Percentiles rank a stretch among this genome's conserved stretches.
Evolutionary conservation across 345 rosid species (phyloP).

Genomic region (Eucalyptus fibrosa): DNA sequence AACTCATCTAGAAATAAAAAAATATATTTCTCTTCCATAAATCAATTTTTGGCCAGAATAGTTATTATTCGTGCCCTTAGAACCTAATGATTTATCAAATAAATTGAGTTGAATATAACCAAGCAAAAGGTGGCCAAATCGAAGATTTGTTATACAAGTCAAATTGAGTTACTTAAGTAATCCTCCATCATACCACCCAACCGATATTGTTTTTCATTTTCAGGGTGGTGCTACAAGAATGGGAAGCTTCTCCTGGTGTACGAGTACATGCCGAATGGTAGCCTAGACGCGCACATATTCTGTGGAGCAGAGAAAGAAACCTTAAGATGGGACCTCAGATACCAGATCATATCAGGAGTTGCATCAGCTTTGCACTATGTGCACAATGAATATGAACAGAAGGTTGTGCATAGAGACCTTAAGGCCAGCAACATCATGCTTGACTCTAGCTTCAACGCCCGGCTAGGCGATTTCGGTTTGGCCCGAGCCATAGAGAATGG

Average conservation of each 20-base stretch:
- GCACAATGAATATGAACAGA: slow-evolving; percentile 22
- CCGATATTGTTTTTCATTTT: not conserved
- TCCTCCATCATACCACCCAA: not conserved
- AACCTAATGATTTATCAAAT: too few relatives aligned
- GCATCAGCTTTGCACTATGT: slow-evolving; percentile 33
- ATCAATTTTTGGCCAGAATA: too few relatives aligned
- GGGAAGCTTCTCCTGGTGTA: slow-evolving; percentile 30
- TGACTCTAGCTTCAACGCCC: slow-evolving; percentile 18
- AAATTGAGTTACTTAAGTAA: not conserved
- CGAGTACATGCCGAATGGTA: slow-evolving; percentile 44
- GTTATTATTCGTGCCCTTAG: too few relatives aligned
- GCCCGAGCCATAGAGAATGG: slow-evolving; percentile 21
- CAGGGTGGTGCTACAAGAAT: slow-evolving; percentile 36
- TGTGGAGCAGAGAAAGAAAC: not conserved
- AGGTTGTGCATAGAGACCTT: slow-evolving; percentile 33
- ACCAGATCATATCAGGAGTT: slow-evolving; percentile 17
- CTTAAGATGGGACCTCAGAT: slow-evolving; percentile 11
- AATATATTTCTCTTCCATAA: too few relatives aligned
- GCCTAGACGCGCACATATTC: slow-evolving; percentile 25
- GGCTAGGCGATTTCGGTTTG: slow-evolving; percentile 28
- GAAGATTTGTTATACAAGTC: not conserved
- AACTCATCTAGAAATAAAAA: too few relatives aligned
- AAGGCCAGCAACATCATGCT: slow-evolving; percentile 35
- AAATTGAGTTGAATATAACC: not conserved
- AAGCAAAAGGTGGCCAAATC: not conserved